Evolutionary conservation across 2,329 filamentous ascomycete genomes (phyloP).

Genomic region (Blastomyces silverae): DNA sequence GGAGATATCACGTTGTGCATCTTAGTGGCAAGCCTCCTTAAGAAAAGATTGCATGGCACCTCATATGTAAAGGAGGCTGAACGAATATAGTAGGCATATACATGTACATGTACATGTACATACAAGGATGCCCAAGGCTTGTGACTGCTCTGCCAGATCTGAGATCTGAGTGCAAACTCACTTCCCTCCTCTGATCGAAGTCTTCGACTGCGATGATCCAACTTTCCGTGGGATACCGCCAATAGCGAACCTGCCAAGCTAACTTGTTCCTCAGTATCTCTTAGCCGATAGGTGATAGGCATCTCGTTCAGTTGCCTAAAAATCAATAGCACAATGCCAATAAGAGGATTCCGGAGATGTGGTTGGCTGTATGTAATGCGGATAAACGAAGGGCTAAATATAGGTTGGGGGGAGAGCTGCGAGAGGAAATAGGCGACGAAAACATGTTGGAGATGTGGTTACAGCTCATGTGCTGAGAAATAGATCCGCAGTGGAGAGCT

Average conservation of each 20-base stretch:
- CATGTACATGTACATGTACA: not conserved
- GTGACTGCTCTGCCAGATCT: not conserved
- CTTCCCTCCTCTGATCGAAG: not conserved
- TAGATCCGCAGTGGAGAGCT: not conserved
- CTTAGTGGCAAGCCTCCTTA: not conserved
- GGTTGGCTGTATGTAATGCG: not conserved
- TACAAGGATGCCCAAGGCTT: not conserved
- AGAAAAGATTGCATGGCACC: not conserved
- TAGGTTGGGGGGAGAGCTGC: not conserved
- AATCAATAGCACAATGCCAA: not conserved
- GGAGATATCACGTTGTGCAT: not conserved
- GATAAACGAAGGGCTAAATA: not conserved
- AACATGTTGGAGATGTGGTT: not conserved
- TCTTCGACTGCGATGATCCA: not conserved
- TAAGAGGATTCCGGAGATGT: not conserved
- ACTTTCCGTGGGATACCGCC: not conserved
- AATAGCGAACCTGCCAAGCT: not conserved
- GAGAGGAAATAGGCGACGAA: not conserved
- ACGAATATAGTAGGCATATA: not conserved
- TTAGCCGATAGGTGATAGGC: not conserved
- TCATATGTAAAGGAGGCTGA: not conserved
- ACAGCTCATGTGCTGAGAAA: not conserved
- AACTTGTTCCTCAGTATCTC: not conserved
- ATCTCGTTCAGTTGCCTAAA: not conserved
- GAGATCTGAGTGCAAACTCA: no score